Conservation (phyloP, 768 basidiomycete species). For the Kwoniella pini region DNA sequence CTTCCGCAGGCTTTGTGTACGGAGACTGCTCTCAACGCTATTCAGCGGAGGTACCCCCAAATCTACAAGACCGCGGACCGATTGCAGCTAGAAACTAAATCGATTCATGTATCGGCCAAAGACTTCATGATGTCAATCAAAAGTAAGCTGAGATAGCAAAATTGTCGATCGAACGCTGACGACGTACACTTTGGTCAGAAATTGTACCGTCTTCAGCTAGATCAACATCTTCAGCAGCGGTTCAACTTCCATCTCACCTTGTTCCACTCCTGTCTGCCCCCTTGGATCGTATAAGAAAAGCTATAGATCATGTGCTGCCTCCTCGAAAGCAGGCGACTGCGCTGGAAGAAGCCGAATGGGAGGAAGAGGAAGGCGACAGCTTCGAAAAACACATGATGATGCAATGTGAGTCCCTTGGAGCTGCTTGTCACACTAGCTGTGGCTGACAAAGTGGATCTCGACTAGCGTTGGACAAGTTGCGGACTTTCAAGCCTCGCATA, state of each 20-base stretch:
- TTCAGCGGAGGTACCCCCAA: constrained; percentile 94
- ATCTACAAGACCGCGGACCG: constrained; percentile 91
- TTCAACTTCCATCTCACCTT: constrained; percentile 81
- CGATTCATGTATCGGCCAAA: constrained; percentile 76
- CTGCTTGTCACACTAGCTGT: not conserved
- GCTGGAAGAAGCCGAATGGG: constrained; percentile 92
- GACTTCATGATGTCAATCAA: constrained; percentile 98
- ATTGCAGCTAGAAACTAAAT: constrained; percentile 77
- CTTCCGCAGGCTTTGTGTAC: constrained; percentile 80
- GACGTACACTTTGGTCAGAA: constrained; percentile 60
- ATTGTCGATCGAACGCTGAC: not conserved
- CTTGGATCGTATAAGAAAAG: constrained; percentile 69
- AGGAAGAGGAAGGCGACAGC: constrained; percentile 76
- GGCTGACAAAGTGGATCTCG: no score
- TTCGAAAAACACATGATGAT: constrained; percentile 84
- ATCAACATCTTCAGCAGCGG: constrained; percentile 80
- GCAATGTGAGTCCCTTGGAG: constrained; percentile 64
- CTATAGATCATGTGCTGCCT: constrained; percentile 75
- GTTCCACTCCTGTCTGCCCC: constrained; percentile 70
- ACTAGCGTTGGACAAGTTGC: constrained; percentile 83
- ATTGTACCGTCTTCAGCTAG: constrained; percentile 92
- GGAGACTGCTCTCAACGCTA: constrained; percentile 92
- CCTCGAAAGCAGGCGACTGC: constrained; percentile 76
- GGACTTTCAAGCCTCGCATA: constrained; percentile 86
- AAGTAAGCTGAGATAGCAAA: constrained; percentile 62